These are phyloP conservation scores for Monascus purpureus DNA, from an alignment of 495 filamentous ascomycete genomes.

Conservation along the genomic window DNA sequence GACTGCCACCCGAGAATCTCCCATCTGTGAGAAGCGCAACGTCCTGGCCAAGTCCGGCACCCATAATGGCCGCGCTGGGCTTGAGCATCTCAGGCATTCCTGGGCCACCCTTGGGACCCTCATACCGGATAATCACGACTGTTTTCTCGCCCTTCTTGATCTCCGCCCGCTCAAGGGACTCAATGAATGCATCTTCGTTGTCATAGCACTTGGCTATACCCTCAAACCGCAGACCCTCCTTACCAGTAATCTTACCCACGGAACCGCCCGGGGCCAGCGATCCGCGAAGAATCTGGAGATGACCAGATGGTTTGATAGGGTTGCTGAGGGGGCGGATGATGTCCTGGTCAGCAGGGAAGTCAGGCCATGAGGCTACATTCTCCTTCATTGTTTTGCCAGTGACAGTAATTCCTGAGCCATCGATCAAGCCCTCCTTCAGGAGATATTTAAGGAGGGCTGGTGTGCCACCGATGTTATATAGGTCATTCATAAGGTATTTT, in stretches of 20 bases:
- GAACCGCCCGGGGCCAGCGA: slow-evolving; percentile 79
- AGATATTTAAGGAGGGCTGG: slow-evolving; percentile 85
- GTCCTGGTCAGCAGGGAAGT: slow-evolving; percentile 70
- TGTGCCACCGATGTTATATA: slow-evolving; percentile 82
- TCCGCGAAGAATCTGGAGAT: slow-evolving; percentile 93
- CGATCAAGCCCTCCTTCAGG: slow-evolving; percentile 79
- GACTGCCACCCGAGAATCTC: slow-evolving; percentile 34
- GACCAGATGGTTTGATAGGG: slow-evolving; percentile 86
- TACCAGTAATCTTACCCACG: slow-evolving; percentile 97
- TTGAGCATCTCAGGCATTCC: slow-evolving; percentile 94
- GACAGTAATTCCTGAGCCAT: slow-evolving; percentile 80
- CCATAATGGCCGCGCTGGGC: slow-evolving; percentile 81
- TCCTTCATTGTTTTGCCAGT: slow-evolving; percentile 87
- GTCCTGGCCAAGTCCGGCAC: slow-evolving; percentile 58
- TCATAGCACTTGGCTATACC: slow-evolving; percentile 85
- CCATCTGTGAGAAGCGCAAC: slow-evolving; percentile 39
- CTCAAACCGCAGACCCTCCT: slow-evolving; percentile 80
- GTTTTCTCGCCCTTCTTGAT: slow-evolving; percentile 96
- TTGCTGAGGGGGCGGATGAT: slow-evolving; percentile 86
- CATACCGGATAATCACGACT: slow-evolving; percentile 94
- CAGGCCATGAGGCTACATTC: slow-evolving; percentile 68
- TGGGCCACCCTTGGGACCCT: slow-evolving; percentile 86
- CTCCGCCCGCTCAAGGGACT: slow-evolving; percentile 60
- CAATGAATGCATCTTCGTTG: slow-evolving; percentile 67
- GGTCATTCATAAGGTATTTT: slow-evolving; percentile 91